phyloP scores from a whole-genome alignment of 345 rosid genomes.

The Hibiscus syriacus region DNA sequence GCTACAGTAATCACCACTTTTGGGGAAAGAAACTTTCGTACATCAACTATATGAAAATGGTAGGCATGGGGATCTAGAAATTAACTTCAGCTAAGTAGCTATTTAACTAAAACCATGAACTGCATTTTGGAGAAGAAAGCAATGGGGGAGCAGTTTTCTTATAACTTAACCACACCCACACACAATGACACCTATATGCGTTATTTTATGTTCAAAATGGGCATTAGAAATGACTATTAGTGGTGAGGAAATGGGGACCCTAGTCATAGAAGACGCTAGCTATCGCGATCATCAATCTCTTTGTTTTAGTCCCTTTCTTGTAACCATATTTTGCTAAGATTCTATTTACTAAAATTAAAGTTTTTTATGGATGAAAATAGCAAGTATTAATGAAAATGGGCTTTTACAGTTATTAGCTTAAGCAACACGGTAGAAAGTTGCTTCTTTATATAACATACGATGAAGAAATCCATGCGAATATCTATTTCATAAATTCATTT shows the following conservation, averaged over 20 bases:
- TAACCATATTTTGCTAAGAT: slow-evolving; percentile 1
- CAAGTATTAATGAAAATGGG: slow-evolving; percentile 11
- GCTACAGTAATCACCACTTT: neutral
- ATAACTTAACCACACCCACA: neutral
- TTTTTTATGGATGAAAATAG: slow-evolving; percentile 4
- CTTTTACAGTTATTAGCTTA: slow-evolving; percentile 9
- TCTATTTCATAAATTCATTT: neutral
- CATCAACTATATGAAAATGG: slow-evolving; percentile 1
- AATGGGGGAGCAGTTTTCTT: neutral
- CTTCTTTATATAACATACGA: neutral
- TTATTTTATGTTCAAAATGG: neutral
- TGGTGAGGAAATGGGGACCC: neutral
- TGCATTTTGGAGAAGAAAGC: neutral
- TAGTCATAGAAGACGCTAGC: neutral
- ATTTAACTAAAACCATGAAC: neutral
- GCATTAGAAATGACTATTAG: neutral
- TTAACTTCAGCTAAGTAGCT: neutral
- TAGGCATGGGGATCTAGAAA: neutral
- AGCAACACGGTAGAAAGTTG: slow-evolving; percentile 5
- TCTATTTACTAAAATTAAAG: neutral
- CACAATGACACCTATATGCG: neutral
- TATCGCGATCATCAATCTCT: neutral
- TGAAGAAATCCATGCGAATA: slow-evolving; percentile 1
- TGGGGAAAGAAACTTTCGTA: neutral
- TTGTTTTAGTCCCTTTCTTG: neutral